Conservation (phyloP, 129 eudicot genomes). For the Oenanthe sinensis region DNA sequence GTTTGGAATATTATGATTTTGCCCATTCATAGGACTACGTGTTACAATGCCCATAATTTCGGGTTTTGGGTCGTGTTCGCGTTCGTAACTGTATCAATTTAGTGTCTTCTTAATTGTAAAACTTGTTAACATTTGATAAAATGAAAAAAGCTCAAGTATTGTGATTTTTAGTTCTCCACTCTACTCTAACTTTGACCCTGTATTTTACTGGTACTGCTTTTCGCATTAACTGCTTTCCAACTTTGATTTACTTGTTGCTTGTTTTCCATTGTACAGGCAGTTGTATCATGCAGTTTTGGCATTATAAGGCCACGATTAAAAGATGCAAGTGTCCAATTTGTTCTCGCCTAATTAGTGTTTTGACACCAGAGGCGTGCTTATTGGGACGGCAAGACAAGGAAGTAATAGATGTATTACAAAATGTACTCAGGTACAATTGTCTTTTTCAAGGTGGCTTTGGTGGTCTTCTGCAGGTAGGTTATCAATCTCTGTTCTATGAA, state of each 20-base stretch:
- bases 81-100: neutral
- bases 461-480: constrained; percentile 22
- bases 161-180: neutral
- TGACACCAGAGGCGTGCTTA: constrained; percentile 19
- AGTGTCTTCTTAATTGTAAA: neutral
- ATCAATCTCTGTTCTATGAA: neutral
- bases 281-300: constrained; percentile 34
- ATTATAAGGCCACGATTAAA: constrained; percentile 20
- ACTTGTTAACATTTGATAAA: neutral
- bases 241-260: neutral
- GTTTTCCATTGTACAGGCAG: constrained; percentile 13
- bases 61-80: neutral
- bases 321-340: constrained; percentile 41
- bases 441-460: constrained; percentile 25
- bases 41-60: too few species aligned
- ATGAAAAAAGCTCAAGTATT: neutral
- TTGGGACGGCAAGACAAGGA: constrained; percentile 17
- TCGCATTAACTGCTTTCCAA: neutral
- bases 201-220: neutral
- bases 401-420: constrained; percentile 14
- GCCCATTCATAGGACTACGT: neutral
- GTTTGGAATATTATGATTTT: neutral
- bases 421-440: constrained; percentile 23
- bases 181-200: neutral
- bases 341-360: constrained; percentile 15